Conservation (phyloP, 169 alveolate species). For the Cryptosporidium felis region DNA sequence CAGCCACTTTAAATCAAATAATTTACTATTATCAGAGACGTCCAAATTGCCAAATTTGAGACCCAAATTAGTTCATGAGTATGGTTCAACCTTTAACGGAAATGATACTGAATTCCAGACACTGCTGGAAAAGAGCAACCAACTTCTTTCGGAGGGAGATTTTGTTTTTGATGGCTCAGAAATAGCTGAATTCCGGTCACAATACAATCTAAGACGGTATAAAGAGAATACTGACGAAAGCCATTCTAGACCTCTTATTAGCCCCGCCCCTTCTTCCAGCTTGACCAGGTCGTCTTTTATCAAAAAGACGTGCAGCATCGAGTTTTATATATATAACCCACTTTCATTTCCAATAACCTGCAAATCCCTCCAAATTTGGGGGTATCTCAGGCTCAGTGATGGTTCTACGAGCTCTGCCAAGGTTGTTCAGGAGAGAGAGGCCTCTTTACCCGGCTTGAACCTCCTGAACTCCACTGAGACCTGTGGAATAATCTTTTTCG, state of each 20-base stretch:
- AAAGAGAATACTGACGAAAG: neutral
- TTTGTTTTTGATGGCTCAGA: conserved; percentile 12
- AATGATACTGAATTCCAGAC: conserved; percentile 12
- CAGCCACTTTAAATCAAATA: neutral
- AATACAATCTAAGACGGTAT: conserved; percentile 5
- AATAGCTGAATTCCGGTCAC: conserved; percentile 30
- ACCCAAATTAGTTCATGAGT: too few species aligned
- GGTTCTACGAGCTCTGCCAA: conserved; percentile 13
- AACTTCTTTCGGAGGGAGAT: neutral
- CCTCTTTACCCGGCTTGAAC: neutral
- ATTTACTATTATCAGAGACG: too few species aligned
- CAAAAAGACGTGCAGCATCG: conserved; percentile 37
- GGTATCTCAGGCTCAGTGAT: conserved; percentile 40
- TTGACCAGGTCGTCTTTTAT: conserved; percentile 28
- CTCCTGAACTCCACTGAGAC: neutral
- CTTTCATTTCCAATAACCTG: conserved; percentile 54
- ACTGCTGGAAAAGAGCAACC: neutral
- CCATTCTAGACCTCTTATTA: too few species aligned
- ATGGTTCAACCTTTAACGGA: too few species aligned
- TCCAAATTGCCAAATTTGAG: too few species aligned
- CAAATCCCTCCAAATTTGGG: conserved; percentile 59
- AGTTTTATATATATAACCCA: conserved; percentile 36
- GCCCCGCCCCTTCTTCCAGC: neutral
- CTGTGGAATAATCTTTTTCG: conserved; percentile 37
- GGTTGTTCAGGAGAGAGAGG: neutral